A percentile compares a stretch with the other conserved stretches of the same genome.
Conservation (phyloP, 2,329 filamentous ascomycete genomes). For the Biscogniauxia marginata region DNA sequence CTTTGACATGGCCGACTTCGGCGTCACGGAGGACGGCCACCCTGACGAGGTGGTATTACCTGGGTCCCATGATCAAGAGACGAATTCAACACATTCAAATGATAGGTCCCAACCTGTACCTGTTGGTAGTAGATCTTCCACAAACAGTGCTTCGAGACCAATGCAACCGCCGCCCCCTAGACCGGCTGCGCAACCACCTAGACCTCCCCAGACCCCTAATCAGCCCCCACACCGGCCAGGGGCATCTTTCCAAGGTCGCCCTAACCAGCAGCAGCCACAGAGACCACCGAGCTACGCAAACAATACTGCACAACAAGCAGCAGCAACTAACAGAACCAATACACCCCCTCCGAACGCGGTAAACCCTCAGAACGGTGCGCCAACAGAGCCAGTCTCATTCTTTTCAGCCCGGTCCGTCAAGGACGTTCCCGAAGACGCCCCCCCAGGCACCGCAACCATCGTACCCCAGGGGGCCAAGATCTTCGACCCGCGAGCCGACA, state of each 20-base stretch:
- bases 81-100: conserved; percentile 29
- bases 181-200: conserved; percentile 32
- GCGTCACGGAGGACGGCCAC: conserved; percentile 65
- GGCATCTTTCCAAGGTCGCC: conserved; percentile 23
- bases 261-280: conserved; percentile 22
- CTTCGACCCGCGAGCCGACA: conserved; percentile 74
- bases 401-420: conserved; percentile 68
- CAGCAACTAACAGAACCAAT: conserved; percentile 22
- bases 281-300: conserved; percentile 22
- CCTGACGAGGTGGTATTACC: conserved; percentile 72
- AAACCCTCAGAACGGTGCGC: conserved; percentile 17
- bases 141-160: conserved; percentile 23
- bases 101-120: conserved; percentile 27
- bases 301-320: conserved; percentile 24
- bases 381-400: conserved; percentile 56
- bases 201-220: conserved; percentile 37
- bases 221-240: conserved; percentile 29
- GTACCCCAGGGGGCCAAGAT: conserved; percentile 47
- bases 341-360: conserved; percentile 34
- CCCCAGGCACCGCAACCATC: conserved; percentile 41
- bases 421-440: conserved; percentile 49
- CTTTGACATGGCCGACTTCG: conserved; percentile 76
- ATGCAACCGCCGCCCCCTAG: conserved; percentile 42
- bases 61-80: conserved; percentile 27
- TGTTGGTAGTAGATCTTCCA: conserved; percentile 25